phyloP scores from a whole-genome alignment of 192 early-diverging fungal species.

The Backusella tuberculispora region DNA sequence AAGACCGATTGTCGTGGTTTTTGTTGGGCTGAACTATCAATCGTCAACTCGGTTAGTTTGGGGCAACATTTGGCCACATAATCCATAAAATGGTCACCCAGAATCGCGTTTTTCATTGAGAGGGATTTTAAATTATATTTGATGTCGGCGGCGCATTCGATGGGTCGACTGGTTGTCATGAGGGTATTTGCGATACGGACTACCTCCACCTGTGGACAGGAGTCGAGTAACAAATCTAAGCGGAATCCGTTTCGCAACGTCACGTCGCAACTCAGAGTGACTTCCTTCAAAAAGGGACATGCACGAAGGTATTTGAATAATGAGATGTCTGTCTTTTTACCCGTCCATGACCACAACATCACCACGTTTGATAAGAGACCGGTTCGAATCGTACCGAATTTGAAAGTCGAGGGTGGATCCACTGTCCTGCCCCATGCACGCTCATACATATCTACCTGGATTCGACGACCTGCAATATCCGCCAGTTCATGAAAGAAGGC shows the following conservation, averaged over 20 bases:
- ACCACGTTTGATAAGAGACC: neutral
- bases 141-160: neutral
- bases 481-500: constrained; percentile 16
- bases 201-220: neutral
- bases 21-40: neutral
- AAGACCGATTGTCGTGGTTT: constrained; percentile 4
- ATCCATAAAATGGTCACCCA: constrained; percentile 23
- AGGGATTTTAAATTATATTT: neutral
- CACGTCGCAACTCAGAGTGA: constrained; percentile 9
- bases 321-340: constrained; percentile 15
- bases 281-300: constrained; percentile 1
- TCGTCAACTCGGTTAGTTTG: neutral
- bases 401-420: constrained; percentile 10
- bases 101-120: neutral
- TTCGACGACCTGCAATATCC: neutral
- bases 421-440: constrained; percentile 1
- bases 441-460: constrained; percentile 8
- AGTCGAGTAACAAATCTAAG: constrained; percentile 8
- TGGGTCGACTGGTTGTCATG: constrained; percentile 1
- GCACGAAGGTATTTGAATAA: neutral
- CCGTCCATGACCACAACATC: constrained; percentile 15
- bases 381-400: neutral
- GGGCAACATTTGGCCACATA: constrained; percentile 5
- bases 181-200: neutral
- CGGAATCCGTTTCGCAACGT: constrained; percentile 5